Conservation (phyloP, 116 monocot species). For the Cymodocea nodosa region DNA sequence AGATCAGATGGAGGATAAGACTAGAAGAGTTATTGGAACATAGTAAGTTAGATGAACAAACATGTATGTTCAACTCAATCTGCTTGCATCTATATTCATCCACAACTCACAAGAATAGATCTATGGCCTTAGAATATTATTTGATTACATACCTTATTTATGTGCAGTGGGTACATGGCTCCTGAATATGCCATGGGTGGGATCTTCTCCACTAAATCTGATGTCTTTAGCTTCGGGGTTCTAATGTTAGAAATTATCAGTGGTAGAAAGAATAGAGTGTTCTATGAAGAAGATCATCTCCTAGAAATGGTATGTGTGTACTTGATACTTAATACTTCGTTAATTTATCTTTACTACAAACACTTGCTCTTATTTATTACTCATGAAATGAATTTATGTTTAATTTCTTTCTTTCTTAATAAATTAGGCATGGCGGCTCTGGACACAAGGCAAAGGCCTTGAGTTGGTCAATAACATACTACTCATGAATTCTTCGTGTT, state of each 20-base stretch:
- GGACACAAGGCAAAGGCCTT: slow-evolving; percentile 13
- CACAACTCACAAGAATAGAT: too few relatives aligned
- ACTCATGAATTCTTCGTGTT: neutral
- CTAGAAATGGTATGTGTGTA: neutral
- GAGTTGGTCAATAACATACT: slow-evolving; percentile 9
- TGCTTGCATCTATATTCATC: neutral
- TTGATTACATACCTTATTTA: neutral
- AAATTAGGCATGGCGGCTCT: neutral
- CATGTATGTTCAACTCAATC: neutral
- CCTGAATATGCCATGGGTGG: slow-evolving; percentile 4
- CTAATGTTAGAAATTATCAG: slow-evolving; percentile 1
- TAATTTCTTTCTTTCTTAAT: neutral
- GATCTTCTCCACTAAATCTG: slow-evolving; percentile 6
- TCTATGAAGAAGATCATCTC: neutral
- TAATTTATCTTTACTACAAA: too few relatives aligned
- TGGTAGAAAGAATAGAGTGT: neutral
- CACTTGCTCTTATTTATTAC: neutral
- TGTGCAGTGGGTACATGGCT: slow-evolving; percentile 6
- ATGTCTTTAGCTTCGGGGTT: slow-evolving; percentile 9
- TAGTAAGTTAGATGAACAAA: neutral
- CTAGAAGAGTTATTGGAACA: slow-evolving; percentile 1
- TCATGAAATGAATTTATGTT: neutral
- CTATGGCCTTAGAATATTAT: too few relatives aligned
- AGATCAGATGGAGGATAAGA: neutral
- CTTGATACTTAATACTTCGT: neutral